phyloP scores from a whole-genome alignment of 495 filamentous ascomycete genomes.

The Penicillium goetzii region DNA sequence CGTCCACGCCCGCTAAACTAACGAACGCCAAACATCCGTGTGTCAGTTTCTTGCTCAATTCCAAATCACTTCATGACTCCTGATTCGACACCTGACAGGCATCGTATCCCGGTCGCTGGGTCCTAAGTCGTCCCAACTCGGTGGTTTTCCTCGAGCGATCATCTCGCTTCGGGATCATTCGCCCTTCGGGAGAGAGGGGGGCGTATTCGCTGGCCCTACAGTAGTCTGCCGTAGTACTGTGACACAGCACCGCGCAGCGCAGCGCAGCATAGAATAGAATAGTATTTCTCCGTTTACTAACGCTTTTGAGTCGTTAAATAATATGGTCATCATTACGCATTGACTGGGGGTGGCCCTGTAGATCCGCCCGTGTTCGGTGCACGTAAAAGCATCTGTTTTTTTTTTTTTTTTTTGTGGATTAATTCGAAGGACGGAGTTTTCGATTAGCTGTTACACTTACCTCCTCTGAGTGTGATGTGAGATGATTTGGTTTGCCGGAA shows the following conservation, averaged over 20 bases:
- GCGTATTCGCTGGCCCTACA: slow-evolving; percentile 15
- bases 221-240: neutral
- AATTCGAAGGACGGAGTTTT: neutral
- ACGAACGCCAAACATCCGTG: slow-evolving; percentile 30
- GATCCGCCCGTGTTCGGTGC: neutral
- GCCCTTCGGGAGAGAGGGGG: neutral
- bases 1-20: slow-evolving; percentile 14
- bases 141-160: slow-evolving; percentile 42
- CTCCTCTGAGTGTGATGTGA: neutral
- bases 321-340: neutral
- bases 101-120: slow-evolving; percentile 43
- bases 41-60: slow-evolving; percentile 22
- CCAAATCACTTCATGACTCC: slow-evolving; percentile 26
- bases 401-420: no score
- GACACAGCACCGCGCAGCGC: neutral
- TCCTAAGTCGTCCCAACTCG: slow-evolving; percentile 37
- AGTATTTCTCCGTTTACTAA: neutral
- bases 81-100: slow-evolving; percentile 43
- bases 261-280: neutral
- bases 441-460: neutral
- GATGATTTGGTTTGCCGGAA: neutral
- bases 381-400: neutral
- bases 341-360: neutral
- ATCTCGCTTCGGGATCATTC: slow-evolving; percentile 14
- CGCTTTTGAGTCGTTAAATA: neutral